Conservation (phyloP, 1,139 yeast species). For the Debaryomycetaceae sp. region DNA sequence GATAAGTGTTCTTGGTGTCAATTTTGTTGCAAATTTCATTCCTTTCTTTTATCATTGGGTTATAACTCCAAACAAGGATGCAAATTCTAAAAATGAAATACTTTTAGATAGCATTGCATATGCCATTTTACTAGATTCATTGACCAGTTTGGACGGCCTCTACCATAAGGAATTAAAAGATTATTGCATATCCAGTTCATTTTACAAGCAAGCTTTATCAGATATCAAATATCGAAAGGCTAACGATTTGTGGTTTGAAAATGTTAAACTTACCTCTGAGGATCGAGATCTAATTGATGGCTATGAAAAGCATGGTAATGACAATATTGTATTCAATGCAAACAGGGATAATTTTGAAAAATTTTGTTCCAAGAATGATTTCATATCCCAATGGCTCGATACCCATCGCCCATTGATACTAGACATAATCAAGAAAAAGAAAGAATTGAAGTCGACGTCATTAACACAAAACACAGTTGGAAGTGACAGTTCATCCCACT, state of each 20-base stretch:
- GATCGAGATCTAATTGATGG: conserved; percentile 13
- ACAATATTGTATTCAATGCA: conserved; percentile 8
- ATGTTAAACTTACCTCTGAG: conserved; percentile 19
- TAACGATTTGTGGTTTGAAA: conserved; percentile 30
- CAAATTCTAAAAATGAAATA: conserved; percentile 12
- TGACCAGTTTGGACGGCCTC: conserved; percentile 26
- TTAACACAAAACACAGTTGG: background rate
- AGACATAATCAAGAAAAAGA: conserved; percentile 2
- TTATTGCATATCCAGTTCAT: conserved; percentile 23
- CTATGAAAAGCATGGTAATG: conserved; percentile 7
- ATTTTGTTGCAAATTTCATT: conserved; percentile 43
- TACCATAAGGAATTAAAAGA: conserved; percentile 26
- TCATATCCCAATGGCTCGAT: conserved; percentile 32
- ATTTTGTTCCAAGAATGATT: conserved; percentile 31
- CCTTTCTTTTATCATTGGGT: conserved; percentile 51
- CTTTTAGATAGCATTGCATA: conserved; percentile 38
- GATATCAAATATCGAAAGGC: conserved; percentile 29
- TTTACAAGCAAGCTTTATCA: conserved; percentile 19
- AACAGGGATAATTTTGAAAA: conserved; percentile 24
- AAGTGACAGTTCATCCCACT: conserved; percentile 4
- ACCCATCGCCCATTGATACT: conserved; percentile 25
- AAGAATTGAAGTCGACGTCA: background rate
- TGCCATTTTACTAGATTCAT: conserved; percentile 22
- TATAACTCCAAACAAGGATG: conserved; percentile 14
- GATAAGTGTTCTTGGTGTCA: conserved; percentile 39